A percentile compares a stretch with the other conserved stretches of the same genome.
Conservation (phyloP, 768 basidiomycete genomes). For the Termitomyces sp. region DNA sequence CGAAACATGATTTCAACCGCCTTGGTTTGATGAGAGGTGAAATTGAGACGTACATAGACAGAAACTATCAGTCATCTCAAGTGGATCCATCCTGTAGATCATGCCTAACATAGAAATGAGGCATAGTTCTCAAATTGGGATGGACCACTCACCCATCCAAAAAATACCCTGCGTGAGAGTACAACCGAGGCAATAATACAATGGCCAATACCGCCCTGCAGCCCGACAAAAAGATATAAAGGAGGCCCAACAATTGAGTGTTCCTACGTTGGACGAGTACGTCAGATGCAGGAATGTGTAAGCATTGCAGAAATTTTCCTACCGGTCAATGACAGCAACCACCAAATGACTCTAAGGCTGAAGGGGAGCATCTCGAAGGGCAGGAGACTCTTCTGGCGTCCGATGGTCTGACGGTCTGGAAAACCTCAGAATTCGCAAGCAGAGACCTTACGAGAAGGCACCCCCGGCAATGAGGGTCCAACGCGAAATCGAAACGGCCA, state of each 20-base stretch:
- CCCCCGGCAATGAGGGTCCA: neutral
- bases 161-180: conserved; percentile 51
- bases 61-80: conserved; percentile 50
- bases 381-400: neutral
- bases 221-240: conserved; percentile 39
- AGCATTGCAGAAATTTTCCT: conserved; percentile 6
- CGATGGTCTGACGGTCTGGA: neutral
- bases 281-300: neutral
- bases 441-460: neutral
- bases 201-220: conserved; percentile 41
- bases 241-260: conserved; percentile 44
- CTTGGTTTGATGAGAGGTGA: neutral
- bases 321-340: conserved; percentile 52
- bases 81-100: conserved; percentile 59
- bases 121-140: neutral
- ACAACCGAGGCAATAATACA: conserved; percentile 43
- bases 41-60: conserved; percentile 41
- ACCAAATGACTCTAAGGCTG: conserved; percentile 54
- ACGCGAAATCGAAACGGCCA: neutral
- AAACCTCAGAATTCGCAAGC: neutral
- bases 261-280: conserved; percentile 29
- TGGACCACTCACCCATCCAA: conserved; percentile 43
- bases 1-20: neutral
- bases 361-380: conserved; percentile 43
- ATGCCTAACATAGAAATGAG: conserved; percentile 36